Percentiles rank a stretch among this genome's conserved stretches.
These are phyloP conservation scores for Pseudogymnoascus sp. DNA, from an alignment of 2,329 filamentous ascomycete genomes.

Conservation along the genomic window DNA sequence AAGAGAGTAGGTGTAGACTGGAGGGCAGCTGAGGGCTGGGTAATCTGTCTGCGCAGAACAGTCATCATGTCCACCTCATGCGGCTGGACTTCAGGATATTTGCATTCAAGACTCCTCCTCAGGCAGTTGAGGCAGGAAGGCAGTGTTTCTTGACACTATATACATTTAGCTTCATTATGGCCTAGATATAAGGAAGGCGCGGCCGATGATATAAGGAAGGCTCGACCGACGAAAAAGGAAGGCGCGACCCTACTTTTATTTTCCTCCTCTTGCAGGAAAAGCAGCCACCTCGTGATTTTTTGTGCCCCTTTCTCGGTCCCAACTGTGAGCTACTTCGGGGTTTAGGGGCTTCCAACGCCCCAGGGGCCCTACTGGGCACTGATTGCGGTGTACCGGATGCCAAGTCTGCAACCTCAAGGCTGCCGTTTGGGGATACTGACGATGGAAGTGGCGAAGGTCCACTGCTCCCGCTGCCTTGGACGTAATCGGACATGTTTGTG, in stretches of 20 bases:
- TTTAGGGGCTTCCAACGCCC: not conserved
- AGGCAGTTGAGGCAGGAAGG: constrained; percentile 57
- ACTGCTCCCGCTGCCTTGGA: not conserved
- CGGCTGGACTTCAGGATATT: constrained; percentile 51
- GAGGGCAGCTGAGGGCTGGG: constrained; percentile 12
- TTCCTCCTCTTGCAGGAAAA: constrained; percentile 60
- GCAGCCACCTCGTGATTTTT: constrained; percentile 58
- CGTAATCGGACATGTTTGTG: not conserved
- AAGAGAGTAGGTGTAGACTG: constrained; percentile 49
- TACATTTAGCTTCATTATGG: not conserved
- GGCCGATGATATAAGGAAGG: not conserved
- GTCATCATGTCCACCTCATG: constrained; percentile 38
- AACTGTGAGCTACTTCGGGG: not conserved
- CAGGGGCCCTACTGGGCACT: not conserved
- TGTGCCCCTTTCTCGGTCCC: constrained; percentile 48
- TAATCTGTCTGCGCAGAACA: constrained; percentile 10
- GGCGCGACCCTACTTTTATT: constrained; percentile 46
- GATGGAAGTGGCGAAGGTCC: not conserved
- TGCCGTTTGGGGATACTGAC: not conserved
- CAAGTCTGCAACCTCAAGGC: not conserved
- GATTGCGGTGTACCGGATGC: not conserved
- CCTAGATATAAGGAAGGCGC: not conserved
- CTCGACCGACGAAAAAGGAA: not conserved
- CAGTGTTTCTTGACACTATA: constrained; percentile 56
- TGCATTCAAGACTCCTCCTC: constrained; percentile 55